Evolutionary conservation across 129 eudicot genomes (phyloP), one percentile per base, ranked within the genome.

Genomic region (Gnaphalium uliginosum): DNA sequence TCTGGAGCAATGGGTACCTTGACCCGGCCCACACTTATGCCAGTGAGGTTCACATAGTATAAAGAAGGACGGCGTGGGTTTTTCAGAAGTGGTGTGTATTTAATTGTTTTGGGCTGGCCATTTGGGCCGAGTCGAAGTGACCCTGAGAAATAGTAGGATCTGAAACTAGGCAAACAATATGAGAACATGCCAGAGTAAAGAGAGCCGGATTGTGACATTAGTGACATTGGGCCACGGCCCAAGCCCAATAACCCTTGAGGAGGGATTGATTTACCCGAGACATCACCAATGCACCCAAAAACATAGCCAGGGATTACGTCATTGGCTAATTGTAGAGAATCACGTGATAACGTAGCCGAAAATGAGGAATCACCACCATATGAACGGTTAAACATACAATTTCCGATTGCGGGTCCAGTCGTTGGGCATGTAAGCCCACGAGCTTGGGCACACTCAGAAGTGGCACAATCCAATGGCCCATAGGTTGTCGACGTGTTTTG

Each of bases 161-260:
- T 89, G 86, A 95, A 94, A 60, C 99, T 95, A 1, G 99, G 97
- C n/a, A 95, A 74, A 54, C 97, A 94, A 35, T 94, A 95, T 4
- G 97, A 91, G 84, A 95, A 95, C 0, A 89, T 76, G 9, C 97
- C 93, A 0, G 83, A 81, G 74, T 88, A 93, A 9, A 81, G 75
- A 0, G 89, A 72, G 48, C 85, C 84, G 15, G 99, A 78, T 78
- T 95, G 99, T 0, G 97, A 81, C 41, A 91, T 77, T 7, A 95
- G 37, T 2, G 99, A 94, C 77, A 89, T 63, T 63, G 99, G 50
- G 25, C 99, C 97, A 46, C 94, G 89, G 27, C 99, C 94, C 80
- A 95, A 60, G 57, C 99, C 99, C 84, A 95, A 71, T 23, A 91
- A 69, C 73, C 97, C 99, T 75, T 95, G 99, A 54, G 97, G 96